These are phyloP conservation scores for Senna siamea DNA, from an alignment of 306 rosid species.

Conservation along the genomic window DNA sequence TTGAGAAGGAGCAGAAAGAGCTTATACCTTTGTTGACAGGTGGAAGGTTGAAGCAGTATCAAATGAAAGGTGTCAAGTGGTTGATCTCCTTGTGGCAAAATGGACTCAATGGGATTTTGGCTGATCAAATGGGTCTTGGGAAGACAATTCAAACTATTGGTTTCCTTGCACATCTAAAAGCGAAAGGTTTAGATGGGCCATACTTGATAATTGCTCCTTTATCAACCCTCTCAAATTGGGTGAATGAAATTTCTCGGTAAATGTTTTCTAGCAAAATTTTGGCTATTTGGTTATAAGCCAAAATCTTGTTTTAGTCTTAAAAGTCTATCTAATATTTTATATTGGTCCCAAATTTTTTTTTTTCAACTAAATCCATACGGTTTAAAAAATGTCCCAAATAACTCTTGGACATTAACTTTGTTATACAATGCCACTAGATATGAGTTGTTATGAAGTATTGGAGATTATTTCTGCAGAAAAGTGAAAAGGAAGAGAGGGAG, in stretches of 20 bases:
- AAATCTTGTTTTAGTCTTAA: too few species aligned
- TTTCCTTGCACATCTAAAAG: slow-evolving; percentile 85
- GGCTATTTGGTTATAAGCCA: too few species aligned
- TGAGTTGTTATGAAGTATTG: too few species aligned
- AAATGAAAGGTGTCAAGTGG: slow-evolving; percentile 95
- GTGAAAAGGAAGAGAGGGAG: too few species aligned
- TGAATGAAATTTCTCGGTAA: slow-evolving; percentile 83
- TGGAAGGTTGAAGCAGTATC: slow-evolving; percentile 85
- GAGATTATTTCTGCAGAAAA: too few species aligned
- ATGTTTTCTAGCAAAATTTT: slow-evolving; percentile 13
- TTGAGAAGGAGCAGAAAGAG: slow-evolving; percentile 80
- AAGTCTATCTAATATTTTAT: too few species aligned
- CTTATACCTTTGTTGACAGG: slow-evolving; percentile 88
- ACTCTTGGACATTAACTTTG: too few species aligned
- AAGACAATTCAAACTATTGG: slow-evolving; percentile 97
- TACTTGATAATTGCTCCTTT: slow-evolving; percentile 91
- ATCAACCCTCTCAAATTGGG: slow-evolving; percentile 95
- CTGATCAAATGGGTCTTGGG: slow-evolving; percentile 99
- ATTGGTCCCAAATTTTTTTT: too few species aligned
- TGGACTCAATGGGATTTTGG: slow-evolving; percentile 97
- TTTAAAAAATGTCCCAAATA: too few species aligned
- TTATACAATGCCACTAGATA: too few species aligned
- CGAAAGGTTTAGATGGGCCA: slow-evolving; percentile 88
- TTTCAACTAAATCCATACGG: too few species aligned
- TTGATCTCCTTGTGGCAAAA: slow-evolving; percentile 99